Base-by-base conservation (phyloP, 192 early-diverging fungal species). In the Paraglomus occultum region DNA sequence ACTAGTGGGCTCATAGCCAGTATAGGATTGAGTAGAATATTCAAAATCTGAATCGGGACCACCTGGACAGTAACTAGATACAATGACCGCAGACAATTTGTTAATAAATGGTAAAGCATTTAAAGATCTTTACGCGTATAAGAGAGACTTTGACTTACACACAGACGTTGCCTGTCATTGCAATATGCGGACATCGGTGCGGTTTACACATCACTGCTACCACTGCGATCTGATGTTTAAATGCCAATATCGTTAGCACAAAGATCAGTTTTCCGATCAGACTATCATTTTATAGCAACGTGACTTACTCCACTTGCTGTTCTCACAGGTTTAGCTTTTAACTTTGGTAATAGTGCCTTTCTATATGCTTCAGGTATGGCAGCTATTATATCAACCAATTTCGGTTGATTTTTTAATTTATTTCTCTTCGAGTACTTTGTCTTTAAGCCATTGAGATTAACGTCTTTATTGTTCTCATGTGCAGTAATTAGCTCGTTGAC, bases 21-120 rank as follows among this genome's bases (percentile, higher is more conserved):
- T 99, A 69, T 99, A 99, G n/a, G 96, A 98, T 77, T 99, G 97
- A 52, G 97, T 99, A 51, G 94, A 96, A 80, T 99, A 99, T 80
- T 99, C 97, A 76, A 99, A 99, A 76, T 99, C 97, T 6, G 95
- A 97, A 75, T 99, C 97, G 4, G 97, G 97, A 0, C 97, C 97
- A 55, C 96, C 96, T 17, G 96, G 96, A 71, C 96, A 95, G 79
- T 96, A 91, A 14, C 87, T 89, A 70, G 15, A 59, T 39, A n/a
- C 20, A 39, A 39, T 15, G 22, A 47, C 23, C 8, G 31, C 55
- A 18, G 5, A 63, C 17, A 31, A 8, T 9, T 17, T 69, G 38
- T n/a, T n/a, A 46, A 5, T 38, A 15, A 49, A 53, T 18, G 67
- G 3, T 31, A 55, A 23, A 17, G 6, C 5, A 23, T 57, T 71